phyloP scores from a whole-genome alignment of 768 basidiomycete genomes.

The Mycena vulgaris region DNA sequence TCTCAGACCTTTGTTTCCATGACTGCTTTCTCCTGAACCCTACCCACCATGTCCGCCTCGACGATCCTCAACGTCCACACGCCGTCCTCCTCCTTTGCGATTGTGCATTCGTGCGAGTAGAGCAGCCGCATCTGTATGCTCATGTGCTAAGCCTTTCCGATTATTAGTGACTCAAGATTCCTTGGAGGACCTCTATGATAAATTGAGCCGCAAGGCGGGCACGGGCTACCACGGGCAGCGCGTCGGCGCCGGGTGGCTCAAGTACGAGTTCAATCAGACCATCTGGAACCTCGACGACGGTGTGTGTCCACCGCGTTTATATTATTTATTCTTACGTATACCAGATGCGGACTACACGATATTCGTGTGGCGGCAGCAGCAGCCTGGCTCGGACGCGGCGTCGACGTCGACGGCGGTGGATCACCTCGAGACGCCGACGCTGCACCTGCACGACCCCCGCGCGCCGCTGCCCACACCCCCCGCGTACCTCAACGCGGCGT shows the following conservation, averaged over 20 bases:
- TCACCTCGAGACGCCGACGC: conserved; percentile 58
- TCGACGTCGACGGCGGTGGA: conserved; percentile 43
- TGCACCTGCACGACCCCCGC: conserved; percentile 76
- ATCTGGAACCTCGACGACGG: conserved; percentile 95
- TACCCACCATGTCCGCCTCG: conserved; percentile 45
- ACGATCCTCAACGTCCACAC: conserved; percentile 83
- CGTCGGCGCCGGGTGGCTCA: conserved; percentile 86
- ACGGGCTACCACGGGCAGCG: conserved; percentile 71
- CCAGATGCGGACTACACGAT: conserved; percentile 91
- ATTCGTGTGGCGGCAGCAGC: conserved; percentile 81
- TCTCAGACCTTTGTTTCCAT: conserved; percentile 28
- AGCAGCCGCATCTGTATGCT: conserved; percentile 20
- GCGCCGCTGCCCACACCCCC: conserved; percentile 72
- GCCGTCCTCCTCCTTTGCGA: conserved; percentile 79
- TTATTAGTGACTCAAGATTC: conserved; percentile 80
- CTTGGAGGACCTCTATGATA: conserved; percentile 75
- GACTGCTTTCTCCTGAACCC: conserved; percentile 19
- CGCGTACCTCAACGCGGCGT: conserved; percentile 79
- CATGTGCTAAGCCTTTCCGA: conserved; percentile 29
- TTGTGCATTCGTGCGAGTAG: conserved; percentile 80
- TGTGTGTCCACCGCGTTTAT: conserved; percentile 48
- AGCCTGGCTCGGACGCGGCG: conserved; percentile 44
- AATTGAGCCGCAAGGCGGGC: conserved; percentile 76
- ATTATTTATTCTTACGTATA: neutral
- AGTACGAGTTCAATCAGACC: conserved; percentile 85